Percentiles rank a stretch among this genome's conserved stretches.
phyloP scores from a whole-genome alignment of 2,329 filamentous ascomycete genomes.

The Cladosporium oxysporum region DNA sequence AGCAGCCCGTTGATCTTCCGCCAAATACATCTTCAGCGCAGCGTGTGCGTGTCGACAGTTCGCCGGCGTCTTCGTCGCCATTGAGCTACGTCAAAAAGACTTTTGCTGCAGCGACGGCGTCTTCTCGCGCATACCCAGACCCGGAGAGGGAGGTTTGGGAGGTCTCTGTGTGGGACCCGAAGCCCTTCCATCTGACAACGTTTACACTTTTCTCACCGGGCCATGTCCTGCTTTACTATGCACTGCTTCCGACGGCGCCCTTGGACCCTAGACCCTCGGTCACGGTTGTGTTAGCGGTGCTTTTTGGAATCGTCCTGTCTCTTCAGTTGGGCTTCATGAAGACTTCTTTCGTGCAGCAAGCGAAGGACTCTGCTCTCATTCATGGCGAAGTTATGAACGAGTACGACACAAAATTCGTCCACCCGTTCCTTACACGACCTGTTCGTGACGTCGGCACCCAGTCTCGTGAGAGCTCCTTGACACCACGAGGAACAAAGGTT shows the following conservation, averaged over 20 bases:
- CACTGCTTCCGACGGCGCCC: slow-evolving; percentile 76
- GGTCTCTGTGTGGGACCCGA: slow-evolving; percentile 87
- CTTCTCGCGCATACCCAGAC: slow-evolving; percentile 81
- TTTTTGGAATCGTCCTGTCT: slow-evolving; percentile 74
- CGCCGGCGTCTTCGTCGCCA: slow-evolving; percentile 75
- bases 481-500: slow-evolving; percentile 33
- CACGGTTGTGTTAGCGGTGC: slow-evolving; percentile 79
- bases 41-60: slow-evolving; percentile 84
- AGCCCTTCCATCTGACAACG: slow-evolving; percentile 76
- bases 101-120: slow-evolving; percentile 68
- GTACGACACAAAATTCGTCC: slow-evolving; percentile 94
- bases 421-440: slow-evolving; percentile 79
- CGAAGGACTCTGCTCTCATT: slow-evolving; percentile 79
- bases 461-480: slow-evolving; percentile 52
- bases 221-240: slow-evolving; percentile 86
- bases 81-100: slow-evolving; percentile 71
- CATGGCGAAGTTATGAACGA: slow-evolving; percentile 92
- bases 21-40: slow-evolving; percentile 82
- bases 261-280: slow-evolving; percentile 81
- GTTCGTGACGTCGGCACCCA: slow-evolving; percentile 81
- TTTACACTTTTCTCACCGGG: slow-evolving; percentile 92
- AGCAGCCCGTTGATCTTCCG: slow-evolving; percentile 74
- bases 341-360: slow-evolving; percentile 76
- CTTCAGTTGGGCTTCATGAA: slow-evolving; percentile 74
- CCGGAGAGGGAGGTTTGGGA: slow-evolving; percentile 90